Percentiles rank a stretch among this genome's conserved stretches.
Evolutionary conservation across 2,329 filamentous ascomycete genomes (phyloP).

Genomic region (Zasmidium angulare): DNA sequence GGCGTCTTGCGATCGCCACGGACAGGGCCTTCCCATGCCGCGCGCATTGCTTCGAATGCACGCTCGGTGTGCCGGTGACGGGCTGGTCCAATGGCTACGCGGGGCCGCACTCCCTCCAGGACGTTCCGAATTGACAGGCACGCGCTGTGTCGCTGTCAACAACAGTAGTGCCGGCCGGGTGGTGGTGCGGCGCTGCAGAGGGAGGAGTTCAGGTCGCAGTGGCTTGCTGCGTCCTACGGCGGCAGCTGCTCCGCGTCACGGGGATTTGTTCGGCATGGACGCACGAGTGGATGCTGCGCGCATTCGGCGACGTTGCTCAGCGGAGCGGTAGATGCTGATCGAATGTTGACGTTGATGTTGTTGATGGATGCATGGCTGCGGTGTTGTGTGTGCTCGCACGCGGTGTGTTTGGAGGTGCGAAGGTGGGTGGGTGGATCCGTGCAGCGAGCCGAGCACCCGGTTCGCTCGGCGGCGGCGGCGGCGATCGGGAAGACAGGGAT

Average conservation of each 20-base stretch:
- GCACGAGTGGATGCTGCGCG: too few species aligned
- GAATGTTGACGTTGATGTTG: not conserved
- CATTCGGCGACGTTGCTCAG: too few species aligned
- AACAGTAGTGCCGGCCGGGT: slow-evolving; percentile 19
- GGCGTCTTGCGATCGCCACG: slow-evolving; percentile 13
- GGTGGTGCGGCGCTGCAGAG: not conserved
- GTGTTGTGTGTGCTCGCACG: not conserved
- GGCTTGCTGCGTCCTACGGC: not conserved
- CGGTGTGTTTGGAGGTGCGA: too few species aligned
- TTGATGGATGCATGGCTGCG: not conserved
- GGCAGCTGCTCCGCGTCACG: not conserved
- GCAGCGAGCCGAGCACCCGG: slow-evolving; percentile 8
- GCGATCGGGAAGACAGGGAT: not conserved
- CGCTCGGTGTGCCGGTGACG: slow-evolving; percentile 5
- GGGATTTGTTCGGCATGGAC: too few species aligned
- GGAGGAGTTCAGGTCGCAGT: not conserved
- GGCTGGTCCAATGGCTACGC: not conserved
- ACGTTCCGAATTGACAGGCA: slow-evolving; percentile 24
- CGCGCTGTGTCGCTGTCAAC: slow-evolving; percentile 25
- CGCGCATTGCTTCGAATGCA: not conserved
- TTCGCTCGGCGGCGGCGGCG: not conserved
- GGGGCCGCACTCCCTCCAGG: slow-evolving; percentile 8
- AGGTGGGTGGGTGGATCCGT: not conserved
- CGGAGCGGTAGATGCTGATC: not conserved
- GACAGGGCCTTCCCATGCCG: slow-evolving; percentile 11